Percentiles rank a stretch among this genome's conserved stretches.
These are phyloP conservation scores for Trametes pubescens DNA, from an alignment of 1,284 basidiomycete species.

Conservation along the genomic window DNA sequence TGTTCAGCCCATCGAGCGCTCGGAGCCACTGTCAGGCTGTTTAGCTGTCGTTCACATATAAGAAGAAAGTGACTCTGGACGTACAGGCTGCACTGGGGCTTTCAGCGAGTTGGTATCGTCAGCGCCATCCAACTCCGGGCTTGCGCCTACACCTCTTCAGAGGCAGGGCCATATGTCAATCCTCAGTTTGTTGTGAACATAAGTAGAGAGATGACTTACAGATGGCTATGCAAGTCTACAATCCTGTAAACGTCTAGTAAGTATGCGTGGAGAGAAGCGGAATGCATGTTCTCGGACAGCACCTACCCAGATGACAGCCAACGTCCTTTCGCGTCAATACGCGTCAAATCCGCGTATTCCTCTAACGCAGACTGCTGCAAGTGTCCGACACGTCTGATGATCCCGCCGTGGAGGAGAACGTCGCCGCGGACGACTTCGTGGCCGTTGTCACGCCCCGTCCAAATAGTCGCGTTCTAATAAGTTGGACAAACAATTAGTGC, in stretches of 20 bases:
- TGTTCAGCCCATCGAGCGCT: constrained; percentile 55
- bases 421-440: constrained; percentile 60
- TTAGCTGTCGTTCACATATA: too few relatives aligned
- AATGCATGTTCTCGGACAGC: neutral
- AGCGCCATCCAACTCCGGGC: constrained; percentile 36
- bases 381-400: constrained; percentile 60
- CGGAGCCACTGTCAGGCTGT: constrained; percentile 46
- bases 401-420: constrained; percentile 60
- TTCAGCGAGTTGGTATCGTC: constrained; percentile 46
- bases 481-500: too few relatives aligned
- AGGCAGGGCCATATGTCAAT: too few relatives aligned
- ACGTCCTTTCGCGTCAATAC: constrained; percentile 30
- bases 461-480: constrained; percentile 69
- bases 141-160: constrained; percentile 24
- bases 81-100: constrained; percentile 46
- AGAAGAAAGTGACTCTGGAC: neutral
- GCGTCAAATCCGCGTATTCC: constrained; percentile 25
- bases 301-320: constrained; percentile 36
- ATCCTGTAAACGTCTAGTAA: constrained; percentile 22
- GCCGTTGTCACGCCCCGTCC: constrained; percentile 67
- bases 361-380: constrained; percentile 40
- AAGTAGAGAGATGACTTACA: constrained; percentile 3
- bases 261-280: neutral
- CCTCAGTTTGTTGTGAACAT: neutral
- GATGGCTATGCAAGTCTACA: constrained; percentile 30